Evolutionary conservation across 2,329 filamentous ascomycete genomes (phyloP).

Genomic region (Aspergillus sp.): DNA sequence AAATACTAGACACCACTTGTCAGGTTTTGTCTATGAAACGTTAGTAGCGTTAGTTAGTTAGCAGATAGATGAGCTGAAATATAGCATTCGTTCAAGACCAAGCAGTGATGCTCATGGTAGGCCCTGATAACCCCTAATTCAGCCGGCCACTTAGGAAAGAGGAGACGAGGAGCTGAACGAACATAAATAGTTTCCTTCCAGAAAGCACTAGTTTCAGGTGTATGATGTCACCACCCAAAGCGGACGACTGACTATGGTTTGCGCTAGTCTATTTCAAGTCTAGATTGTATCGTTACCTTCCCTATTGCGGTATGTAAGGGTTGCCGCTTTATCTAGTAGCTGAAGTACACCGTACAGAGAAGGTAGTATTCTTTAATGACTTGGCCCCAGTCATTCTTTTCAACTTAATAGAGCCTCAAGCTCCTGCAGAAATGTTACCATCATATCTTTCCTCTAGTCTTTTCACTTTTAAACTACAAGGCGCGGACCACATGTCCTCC

Average conservation of each 20-base stretch:
- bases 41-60: neutral
- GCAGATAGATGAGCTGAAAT: too few species aligned
- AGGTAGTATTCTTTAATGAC: too few species aligned
- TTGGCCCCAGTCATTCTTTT: too few species aligned
- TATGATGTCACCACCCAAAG: neutral
- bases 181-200: neutral
- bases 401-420: too few species aligned
- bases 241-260: neutral
- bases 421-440: too few species aligned
- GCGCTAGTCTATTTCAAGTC: neutral
- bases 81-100: too few species aligned
- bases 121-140: neutral
- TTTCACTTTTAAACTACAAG: too few species aligned
- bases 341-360: too few species aligned
- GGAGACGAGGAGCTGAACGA: neutral
- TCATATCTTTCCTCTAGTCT: too few species aligned
- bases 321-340: neutral
- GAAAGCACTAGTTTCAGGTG: neutral
- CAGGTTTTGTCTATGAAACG: neutral
- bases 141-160: too few species aligned
- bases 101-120: neutral
- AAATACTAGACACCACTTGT: neutral
- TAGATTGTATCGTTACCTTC: rapidly evolving
- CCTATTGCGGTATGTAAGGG: neutral
- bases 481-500: too few species aligned